Evolutionary conservation across 2,329 filamentous ascomycete species (phyloP).

Genomic region (Sporothrix humicola): DNA sequence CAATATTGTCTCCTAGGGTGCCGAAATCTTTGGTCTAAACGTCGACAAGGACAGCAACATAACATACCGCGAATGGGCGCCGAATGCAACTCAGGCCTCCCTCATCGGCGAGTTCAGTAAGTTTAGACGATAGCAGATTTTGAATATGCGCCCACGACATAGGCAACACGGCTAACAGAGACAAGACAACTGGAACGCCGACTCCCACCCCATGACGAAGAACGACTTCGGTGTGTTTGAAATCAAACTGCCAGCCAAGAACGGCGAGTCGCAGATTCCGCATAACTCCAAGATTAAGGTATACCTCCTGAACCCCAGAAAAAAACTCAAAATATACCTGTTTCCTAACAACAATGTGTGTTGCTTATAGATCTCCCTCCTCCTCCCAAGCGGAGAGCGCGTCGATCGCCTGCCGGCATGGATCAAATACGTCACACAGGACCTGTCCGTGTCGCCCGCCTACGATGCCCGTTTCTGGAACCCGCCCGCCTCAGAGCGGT

Average conservation of each 20-base stretch:
- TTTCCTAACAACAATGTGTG: not conserved
- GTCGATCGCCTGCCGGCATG: conserved; percentile 91
- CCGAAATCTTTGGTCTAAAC: conserved; percentile 85
- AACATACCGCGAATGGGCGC: conserved; percentile 93
- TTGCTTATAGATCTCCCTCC: conserved; percentile 74
- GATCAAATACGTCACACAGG: conserved; percentile 97
- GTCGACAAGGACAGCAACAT: conserved; percentile 83
- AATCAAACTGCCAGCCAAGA: conserved; percentile 71
- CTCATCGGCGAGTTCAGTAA: conserved; percentile 94
- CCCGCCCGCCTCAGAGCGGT: conserved; percentile 75
- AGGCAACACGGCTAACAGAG: not conserved
- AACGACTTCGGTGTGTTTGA: conserved; percentile 87
- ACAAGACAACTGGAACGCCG: conserved; percentile 82
- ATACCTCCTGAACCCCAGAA: conserved; percentile 36
- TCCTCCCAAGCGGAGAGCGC: conserved; percentile 76
- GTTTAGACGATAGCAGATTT: conserved; percentile 41
- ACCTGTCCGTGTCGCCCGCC: conserved; percentile 83
- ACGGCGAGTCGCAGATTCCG: conserved; percentile 78
- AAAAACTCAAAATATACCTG: not conserved
- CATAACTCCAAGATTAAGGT: conserved; percentile 98
- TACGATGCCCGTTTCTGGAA: conserved; percentile 99
- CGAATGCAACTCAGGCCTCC: conserved; percentile 82
- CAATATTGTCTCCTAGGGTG: conserved; percentile 62
- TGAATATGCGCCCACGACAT: not conserved
- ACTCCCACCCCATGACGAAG: conserved; percentile 85